phyloP scores from a whole-genome alignment of 176 grass and related monocot genomes.

The Cenchrus americanus region DNA sequence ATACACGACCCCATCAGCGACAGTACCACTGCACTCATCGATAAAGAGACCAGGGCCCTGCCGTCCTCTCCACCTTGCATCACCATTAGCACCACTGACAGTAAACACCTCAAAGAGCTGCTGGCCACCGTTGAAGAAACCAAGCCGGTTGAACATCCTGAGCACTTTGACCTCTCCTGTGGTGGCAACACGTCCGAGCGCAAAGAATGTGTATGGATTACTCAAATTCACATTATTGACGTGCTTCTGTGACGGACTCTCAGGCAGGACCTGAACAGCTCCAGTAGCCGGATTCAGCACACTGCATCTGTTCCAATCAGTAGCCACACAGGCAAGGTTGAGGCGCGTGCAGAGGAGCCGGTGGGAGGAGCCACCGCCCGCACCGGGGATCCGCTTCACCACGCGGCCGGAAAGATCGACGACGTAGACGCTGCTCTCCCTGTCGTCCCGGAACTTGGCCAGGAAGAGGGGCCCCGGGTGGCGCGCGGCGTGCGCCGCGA shows the following conservation, averaged over 20 bases:
- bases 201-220: background rate
- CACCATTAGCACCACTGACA: background rate
- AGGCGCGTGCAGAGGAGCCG: conserved; percentile 14
- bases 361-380: background rate
- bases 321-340: background rate
- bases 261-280: background rate
- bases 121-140: background rate
- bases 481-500: background rate
- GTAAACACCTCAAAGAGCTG: conserved; percentile 24
- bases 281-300: conserved; percentile 17
- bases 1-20: conserved; percentile 5
- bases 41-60: background rate
- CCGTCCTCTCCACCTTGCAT: background rate
- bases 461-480: background rate
- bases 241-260: background rate
- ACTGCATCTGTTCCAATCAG: conserved; percentile 9
- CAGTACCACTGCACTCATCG: background rate
- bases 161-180: conserved; percentile 13
- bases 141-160: conserved; percentile 1
- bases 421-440: background rate
- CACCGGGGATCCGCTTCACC: conserved; percentile 1
- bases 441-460: conserved; percentile 8
- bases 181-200: background rate
- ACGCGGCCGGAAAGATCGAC: background rate
- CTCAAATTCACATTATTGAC: background rate